Percentiles rank a stretch among this genome's conserved stretches.
Evolutionary conservation across 2,329 filamentous ascomycete genomes (phyloP).

Genomic region (Venturia nashicola): DNA sequence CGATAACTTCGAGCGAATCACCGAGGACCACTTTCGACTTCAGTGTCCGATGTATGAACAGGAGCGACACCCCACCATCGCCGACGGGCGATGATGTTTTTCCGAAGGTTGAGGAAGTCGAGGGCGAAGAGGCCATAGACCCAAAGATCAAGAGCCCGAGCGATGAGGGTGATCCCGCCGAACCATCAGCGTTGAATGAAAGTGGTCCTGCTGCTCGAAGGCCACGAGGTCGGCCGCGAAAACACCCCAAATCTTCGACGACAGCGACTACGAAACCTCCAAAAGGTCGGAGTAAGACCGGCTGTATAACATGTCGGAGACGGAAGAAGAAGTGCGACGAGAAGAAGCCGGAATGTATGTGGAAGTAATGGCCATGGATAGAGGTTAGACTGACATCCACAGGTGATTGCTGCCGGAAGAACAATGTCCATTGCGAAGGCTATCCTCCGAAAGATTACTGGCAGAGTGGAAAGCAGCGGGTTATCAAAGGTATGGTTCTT

Average conservation of each 20-base stretch:
- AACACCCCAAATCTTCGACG: conserved; percentile 53
- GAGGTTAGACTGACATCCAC: conserved; percentile 16
- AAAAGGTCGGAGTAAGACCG: conserved; percentile 55
- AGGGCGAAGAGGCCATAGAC: conserved; percentile 25
- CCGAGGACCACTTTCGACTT: conserved; percentile 24
- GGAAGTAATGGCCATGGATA: neutral
- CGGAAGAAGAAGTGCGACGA: conserved; percentile 50
- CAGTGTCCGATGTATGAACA: conserved; percentile 16
- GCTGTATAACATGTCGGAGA: conserved; percentile 46
- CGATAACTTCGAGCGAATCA: conserved; percentile 25
- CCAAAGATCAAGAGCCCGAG: neutral
- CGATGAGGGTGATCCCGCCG: conserved; percentile 17
- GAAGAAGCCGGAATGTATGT: conserved; percentile 31
- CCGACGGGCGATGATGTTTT: conserved; percentile 25
- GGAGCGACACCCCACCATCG: conserved; percentile 15
- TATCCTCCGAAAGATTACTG: conserved; percentile 79
- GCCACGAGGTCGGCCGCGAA: conserved; percentile 64
- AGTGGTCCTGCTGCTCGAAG: conserved; percentile 26
- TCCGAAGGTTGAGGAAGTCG: conserved; percentile 44
- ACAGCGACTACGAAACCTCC: conserved; percentile 55
- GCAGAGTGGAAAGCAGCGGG: conserved; percentile 71
- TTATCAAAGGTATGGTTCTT: conserved; percentile 15
- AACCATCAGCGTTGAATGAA: conserved; percentile 15
- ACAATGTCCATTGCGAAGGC: conserved; percentile 81
- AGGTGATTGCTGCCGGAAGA: conserved; percentile 87